Evolutionary conservation across 2,329 filamentous ascomycete species (phyloP), one percentile per base, ranked within the genome.

Genomic region (Alternaria brassicicola): DNA sequence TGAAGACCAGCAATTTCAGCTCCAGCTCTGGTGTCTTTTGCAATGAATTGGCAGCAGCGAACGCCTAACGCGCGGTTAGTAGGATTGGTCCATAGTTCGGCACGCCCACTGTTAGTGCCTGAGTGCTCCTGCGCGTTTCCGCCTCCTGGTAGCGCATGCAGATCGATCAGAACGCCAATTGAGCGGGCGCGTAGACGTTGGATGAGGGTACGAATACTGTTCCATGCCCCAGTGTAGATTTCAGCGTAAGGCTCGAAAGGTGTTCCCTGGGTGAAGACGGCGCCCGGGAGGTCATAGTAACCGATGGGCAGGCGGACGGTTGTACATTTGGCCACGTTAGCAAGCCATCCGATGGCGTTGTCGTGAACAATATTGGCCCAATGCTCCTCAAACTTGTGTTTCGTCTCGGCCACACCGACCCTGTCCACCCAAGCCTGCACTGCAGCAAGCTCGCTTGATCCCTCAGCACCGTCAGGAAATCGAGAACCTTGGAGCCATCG

Each of bases 231-330:
- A 51, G 71, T 65, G 65, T 88, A 88, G 9, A 87, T 79, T 26
- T 75, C 66, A 6, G 78, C 73, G 8, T 80, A 78, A 1, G 78
- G 73, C 19, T 82, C 79, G 70, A 87, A 88, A 0, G 82, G 79
- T 1, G 85, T 87, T 2, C 78, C 77, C 10, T 74, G 65, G 57
- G 82, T 84, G 65, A 83, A 86, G 1, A 77, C 69, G 0, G 80
- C 78, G 0, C 83, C 84, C 4, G 70, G 69, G 5, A 88, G 78
- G 4, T 82, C 84, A 67, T 83, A 88, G 71, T 85, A 87, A 3
- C 86, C 85, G 51, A 88, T 83, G 0, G 86, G 86, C 17, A 88
- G 70, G n/a, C 86, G 81, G 39, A 88, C 80, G 15, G 83, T 83
- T 4, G 84, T 87, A 64, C 84, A 85, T 50, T 80, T 82, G 2